A percentile compares a stretch with the other conserved stretches of the same genome.
phyloP scores from a whole-genome alignment of 768 basidiomycete genomes.

The Pisolithus microcarpus region DNA sequence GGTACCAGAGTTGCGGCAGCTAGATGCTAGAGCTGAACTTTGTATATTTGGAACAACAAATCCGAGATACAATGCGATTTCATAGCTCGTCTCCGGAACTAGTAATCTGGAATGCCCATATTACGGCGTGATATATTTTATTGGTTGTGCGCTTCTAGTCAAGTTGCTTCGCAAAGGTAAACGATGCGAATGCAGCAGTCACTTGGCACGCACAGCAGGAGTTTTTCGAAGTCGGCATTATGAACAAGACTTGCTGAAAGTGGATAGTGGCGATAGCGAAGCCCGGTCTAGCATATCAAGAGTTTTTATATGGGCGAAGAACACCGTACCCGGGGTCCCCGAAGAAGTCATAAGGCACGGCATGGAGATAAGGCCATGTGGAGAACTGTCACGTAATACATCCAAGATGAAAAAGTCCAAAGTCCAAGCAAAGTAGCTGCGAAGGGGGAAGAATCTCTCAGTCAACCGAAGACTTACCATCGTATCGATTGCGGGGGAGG shows the following conservation, averaged over 20 bases:
- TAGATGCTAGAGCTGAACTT: conserved; percentile 70
- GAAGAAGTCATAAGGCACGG: too few relatives aligned
- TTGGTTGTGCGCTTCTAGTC: conserved; percentile 39
- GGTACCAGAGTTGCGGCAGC: conserved; percentile 70
- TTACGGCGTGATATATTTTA: background rate
- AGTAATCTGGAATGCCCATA: conserved; percentile 40
- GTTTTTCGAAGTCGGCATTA: conserved; percentile 39
- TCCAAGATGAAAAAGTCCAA: too few relatives aligned
- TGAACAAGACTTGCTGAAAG: conserved; percentile 77
- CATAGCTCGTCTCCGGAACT: conserved; percentile 62
- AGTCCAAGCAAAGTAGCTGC: too few relatives aligned
- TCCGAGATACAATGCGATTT: conserved; percentile 69
- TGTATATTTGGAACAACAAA: conserved; percentile 66
- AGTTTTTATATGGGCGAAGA: conserved; percentile 63
- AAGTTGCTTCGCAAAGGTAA: conserved; percentile 69
- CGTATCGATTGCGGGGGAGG: too few relatives aligned
- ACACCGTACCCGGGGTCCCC: too few relatives aligned
- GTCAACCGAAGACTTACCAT: too few relatives aligned
- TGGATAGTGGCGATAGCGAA: conserved; percentile 70
- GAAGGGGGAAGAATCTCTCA: too few relatives aligned
- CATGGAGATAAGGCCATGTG: too few relatives aligned
- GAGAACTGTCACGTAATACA: too few relatives aligned
- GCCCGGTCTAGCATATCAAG: conserved; percentile 84
- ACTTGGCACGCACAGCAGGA: conserved; percentile 83
- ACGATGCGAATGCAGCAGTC: conserved; percentile 89